Evolutionary conservation across 345 rosid species (phyloP).

Genomic region (Moricandia arvensis): DNA sequence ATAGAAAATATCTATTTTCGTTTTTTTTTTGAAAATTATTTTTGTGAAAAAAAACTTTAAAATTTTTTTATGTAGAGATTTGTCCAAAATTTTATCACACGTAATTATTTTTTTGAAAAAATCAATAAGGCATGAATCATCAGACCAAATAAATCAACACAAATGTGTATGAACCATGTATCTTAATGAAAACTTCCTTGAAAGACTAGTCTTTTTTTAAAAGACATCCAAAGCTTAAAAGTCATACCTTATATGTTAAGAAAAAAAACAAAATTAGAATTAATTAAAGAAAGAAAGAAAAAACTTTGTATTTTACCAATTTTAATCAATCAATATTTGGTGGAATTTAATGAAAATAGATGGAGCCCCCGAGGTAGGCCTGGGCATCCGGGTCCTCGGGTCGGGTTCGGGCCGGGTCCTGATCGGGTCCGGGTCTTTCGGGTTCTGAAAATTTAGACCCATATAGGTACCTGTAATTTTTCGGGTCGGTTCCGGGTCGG

Average conservation of each 20-base stretch:
- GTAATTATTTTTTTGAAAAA: not conserved
- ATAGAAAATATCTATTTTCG: no score
- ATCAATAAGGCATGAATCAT: not conserved
- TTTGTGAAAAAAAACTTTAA: no score
- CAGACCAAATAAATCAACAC: constrained; percentile 3
- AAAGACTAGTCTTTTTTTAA: not conserved
- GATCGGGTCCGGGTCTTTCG: no score
- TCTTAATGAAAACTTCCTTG: not conserved
- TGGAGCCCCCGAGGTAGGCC: constrained; percentile 23
- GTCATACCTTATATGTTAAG: not conserved
- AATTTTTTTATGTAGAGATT: no score
- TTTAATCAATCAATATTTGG: not conserved
- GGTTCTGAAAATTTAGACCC: no score
- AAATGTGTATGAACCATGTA: constrained; percentile 2
- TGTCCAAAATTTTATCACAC: no score
- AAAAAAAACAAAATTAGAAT: not conserved
- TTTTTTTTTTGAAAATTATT: no score
- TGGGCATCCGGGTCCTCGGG: no score
- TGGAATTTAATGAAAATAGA: constrained; percentile 10
- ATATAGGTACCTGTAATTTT: no score
- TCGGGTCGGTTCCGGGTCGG: no score
- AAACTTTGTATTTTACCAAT: not conserved
- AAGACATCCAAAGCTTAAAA: not conserved
- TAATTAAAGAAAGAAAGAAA: not conserved
- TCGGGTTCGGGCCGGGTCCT: no score